Conservation (phyloP, 805 yeast species). For the Lipomyces sp. region DNA sequence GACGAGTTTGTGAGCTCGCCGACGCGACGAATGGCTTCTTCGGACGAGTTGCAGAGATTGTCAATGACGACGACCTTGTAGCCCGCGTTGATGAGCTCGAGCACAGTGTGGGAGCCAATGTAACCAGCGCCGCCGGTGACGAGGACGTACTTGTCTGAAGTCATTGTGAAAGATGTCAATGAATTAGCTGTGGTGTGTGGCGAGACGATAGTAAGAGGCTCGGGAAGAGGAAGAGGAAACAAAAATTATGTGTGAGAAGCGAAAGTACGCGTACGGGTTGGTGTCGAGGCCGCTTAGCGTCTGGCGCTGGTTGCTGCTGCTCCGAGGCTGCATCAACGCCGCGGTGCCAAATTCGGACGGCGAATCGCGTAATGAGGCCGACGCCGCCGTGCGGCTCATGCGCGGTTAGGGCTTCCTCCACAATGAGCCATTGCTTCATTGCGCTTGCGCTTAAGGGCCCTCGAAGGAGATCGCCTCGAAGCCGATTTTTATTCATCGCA, state of each 20-base stretch:
- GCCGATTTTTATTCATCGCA: not conserved
- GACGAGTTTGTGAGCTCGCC: constrained; percentile 55
- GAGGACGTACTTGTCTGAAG: constrained; percentile 51
- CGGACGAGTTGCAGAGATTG: constrained; percentile 67
- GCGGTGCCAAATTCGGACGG: not conserved
- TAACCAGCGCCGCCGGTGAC: constrained; percentile 90
- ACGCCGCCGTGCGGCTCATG: not conserved
- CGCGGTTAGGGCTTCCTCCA: not conserved
- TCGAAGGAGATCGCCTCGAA: not conserved
- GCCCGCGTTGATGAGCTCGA: constrained; percentile 64
- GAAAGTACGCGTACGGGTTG: too few species aligned
- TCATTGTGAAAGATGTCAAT: not conserved
- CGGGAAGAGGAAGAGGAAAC: not conserved
- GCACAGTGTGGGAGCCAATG: constrained; percentile 81
- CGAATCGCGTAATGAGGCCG: not conserved
- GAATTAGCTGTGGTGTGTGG: not conserved
- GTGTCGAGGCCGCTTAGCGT: too few species aligned
- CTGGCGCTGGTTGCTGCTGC: not conserved
- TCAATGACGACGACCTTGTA: constrained; percentile 75
- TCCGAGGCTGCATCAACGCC: too few species aligned
- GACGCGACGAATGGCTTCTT: constrained; percentile 66
- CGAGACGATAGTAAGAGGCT: not conserved
- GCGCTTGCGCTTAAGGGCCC: constrained; percentile 5
- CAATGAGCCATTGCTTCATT: not conserved
- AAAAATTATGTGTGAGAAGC: too few species aligned